Percentiles rank a stretch among this genome's conserved stretches.
phyloP scores from a whole-genome alignment of 2,329 filamentous ascomycete genomes.

The Aspergillus ustus region DNA sequence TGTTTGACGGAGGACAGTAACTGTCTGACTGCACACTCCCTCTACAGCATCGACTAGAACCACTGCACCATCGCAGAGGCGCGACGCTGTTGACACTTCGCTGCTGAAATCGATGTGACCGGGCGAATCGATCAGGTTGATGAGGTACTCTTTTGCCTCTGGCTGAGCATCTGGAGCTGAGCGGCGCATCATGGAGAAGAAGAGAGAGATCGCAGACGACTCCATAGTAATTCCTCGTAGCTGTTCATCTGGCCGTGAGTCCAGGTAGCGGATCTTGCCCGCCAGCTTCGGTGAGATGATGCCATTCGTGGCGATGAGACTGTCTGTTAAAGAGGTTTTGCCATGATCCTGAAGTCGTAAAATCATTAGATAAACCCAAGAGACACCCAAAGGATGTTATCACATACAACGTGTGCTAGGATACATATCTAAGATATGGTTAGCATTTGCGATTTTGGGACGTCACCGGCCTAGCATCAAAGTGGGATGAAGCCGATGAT shows the following conservation, averaged over 20 bases:
- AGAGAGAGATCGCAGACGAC: conserved; percentile 94
- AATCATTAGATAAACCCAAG: conserved; percentile 13
- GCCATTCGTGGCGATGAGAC: conserved; percentile 95
- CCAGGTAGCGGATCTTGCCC: conserved; percentile 96
- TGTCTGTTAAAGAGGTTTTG: conserved; percentile 96
- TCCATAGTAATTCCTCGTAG: conserved; percentile 99
- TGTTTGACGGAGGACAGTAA: conserved; percentile 91
- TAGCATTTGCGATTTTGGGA: conserved; percentile 31
- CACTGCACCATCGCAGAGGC: conserved; percentile 91
- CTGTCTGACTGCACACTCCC: conserved; percentile 97
- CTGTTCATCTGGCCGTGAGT: conserved; percentile 95
- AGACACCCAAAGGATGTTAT: background rate
- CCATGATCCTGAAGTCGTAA: conserved; percentile 74
- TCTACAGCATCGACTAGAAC: conserved; percentile 96
- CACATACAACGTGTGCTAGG: conserved; percentile 80
- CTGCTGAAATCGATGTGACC: conserved; percentile 99
- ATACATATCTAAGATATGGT: conserved; percentile 76
- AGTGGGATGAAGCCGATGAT: conserved; percentile 29
- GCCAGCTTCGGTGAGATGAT: conserved; percentile 98
- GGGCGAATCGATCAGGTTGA: conserved; percentile 97
- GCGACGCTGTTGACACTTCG: conserved; percentile 93
- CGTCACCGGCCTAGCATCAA: conserved; percentile 22
- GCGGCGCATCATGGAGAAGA: conserved; percentile 87
- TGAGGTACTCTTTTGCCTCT: conserved; percentile 83
- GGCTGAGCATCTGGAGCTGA: conserved; percentile 69